Base-by-base conservation (phyloP, 371 early-diverging fungal genomes). In the Globomyces sp. region DNA sequence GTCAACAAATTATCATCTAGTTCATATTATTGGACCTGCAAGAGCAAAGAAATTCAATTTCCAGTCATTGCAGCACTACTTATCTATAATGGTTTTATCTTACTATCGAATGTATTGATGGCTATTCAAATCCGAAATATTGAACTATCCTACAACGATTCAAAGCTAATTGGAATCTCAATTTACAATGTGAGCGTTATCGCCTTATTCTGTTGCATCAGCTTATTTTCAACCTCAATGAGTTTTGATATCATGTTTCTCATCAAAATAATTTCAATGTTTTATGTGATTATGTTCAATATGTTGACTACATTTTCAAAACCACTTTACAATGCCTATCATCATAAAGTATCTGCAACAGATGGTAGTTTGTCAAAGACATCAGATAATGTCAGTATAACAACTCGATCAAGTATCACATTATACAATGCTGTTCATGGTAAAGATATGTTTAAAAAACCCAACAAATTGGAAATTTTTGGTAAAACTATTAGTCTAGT, bases 91-190 rank as follows among this genome's bases (percentile, higher is more conserved):
- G 61, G 61, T 5, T 9, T 48, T 37, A 46, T 50, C 4, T 42
- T 64, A 9, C 36, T 34, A 11, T 47, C n/a, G 37, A 52, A 47
- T 55, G 10, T 64, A 8, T 52, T 24, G 45, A 50, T 64, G 13
- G 52, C 64, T 5, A 55, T 50, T 53, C 13, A 43, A 55, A 64
- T 36, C 6, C 41, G 64, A 34, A 13, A 41, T 2, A 52, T 64
- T 37, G 34, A 24, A 6, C 52, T 53, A 6, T 24, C 10, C n/a
- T 64, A 13, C 60, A 64, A 46, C 64, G 61, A 64, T 39, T 55
- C 64, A 4, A 64, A 64, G 37, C 39, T 55, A 37, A 52, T 64
- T 34, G 37, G 40, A 11, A 24, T 64, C 36, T 47, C 64, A 24
- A 52, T 64, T 41, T 64, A 64, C 60, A 64, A 60, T 44, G 36